Evolutionary conservation across 2,329 filamentous ascomycete genomes (phyloP).

Genomic region (Aspergillus glaucus): DNA sequence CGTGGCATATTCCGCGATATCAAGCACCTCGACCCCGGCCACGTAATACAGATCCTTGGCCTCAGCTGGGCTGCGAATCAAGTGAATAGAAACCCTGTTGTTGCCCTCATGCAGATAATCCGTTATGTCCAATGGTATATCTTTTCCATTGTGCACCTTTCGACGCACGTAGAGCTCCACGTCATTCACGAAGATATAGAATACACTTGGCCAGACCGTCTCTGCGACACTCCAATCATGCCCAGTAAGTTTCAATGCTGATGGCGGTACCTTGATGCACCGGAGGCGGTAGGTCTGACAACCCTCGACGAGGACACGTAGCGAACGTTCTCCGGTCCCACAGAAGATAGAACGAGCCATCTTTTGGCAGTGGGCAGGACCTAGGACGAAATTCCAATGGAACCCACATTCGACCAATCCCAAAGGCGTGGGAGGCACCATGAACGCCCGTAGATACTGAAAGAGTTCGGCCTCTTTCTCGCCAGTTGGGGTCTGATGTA

Average conservation of each 20-base stretch:
- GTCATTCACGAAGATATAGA: conserved; percentile 65
- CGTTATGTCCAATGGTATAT: conserved; percentile 71
- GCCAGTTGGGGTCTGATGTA: conserved; percentile 13
- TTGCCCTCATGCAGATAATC: conserved; percentile 49
- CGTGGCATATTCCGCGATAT: conserved; percentile 41
- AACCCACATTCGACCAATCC: conserved; percentile 19
- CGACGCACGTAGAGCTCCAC: conserved; percentile 53
- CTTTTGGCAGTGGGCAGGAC: conserved; percentile 19
- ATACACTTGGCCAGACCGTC: conserved; percentile 63
- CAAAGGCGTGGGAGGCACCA: conserved; percentile 25
- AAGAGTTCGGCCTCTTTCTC: conserved; percentile 26
- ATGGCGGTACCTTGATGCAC: conserved; percentile 47
- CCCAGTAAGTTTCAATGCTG: conserved; percentile 32
- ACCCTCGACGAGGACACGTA: conserved; percentile 41
- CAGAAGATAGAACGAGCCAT: conserved; percentile 22
- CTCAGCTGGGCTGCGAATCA: conserved; percentile 37
- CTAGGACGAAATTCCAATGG: conserved; percentile 32
- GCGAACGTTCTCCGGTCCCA: conserved; percentile 17
- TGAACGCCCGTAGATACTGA: conserved; percentile 29
- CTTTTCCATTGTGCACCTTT: conserved; percentile 66
- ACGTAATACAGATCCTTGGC: conserved; percentile 42
- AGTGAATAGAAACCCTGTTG: conserved; percentile 56
- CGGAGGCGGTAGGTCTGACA: conserved; percentile 63
- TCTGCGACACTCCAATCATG: conserved; percentile 58
- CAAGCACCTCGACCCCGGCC: conserved; percentile 65